Percentiles rank a stretch among this genome's conserved stretches.
These are phyloP conservation scores for Gynochthodes officinalis DNA, from an alignment of 257 asterid genomes.

Conservation along the genomic window DNA sequence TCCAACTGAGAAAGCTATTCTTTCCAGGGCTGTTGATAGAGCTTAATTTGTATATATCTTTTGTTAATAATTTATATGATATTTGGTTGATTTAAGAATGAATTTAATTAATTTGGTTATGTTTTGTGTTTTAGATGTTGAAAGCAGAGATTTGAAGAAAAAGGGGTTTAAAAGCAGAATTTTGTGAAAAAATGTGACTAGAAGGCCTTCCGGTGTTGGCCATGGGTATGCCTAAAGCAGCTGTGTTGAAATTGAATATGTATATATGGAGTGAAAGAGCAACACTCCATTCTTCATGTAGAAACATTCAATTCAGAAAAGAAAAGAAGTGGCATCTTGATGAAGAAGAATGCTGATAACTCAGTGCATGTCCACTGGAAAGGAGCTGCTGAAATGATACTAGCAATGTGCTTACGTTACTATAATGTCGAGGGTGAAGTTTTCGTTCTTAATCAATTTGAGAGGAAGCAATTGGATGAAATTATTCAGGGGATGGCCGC, in stretches of 20 bases:
- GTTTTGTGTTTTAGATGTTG: no score
- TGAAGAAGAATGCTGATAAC: slow-evolving; percentile 33
- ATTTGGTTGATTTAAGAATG: no score
- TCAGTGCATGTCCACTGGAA: slow-evolving; percentile 59
- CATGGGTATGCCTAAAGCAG: no score
- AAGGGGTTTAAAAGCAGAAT: no score
- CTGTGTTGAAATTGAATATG: slow-evolving; percentile 43
- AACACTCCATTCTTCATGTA: slow-evolving; percentile 35
- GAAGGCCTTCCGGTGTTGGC: no score
- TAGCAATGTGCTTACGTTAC: slow-evolving; percentile 50
- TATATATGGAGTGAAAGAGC: slow-evolving; percentile 50
- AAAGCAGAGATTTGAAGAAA: no score
- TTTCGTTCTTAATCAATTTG: slow-evolving; percentile 20
- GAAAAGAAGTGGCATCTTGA: slow-evolving; percentile 63
- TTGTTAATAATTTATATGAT: no score
- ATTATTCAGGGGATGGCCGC: slow-evolving; percentile 71
- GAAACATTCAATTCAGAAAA: slow-evolving; percentile 78
- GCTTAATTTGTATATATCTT: no score
- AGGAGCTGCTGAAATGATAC: slow-evolving; percentile 80
- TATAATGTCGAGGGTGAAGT: slow-evolving; percentile 42
- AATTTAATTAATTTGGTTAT: no score
- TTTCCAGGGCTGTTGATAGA: no score
- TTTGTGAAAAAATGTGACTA: no score
- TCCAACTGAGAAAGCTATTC: slow-evolving; percentile 82
- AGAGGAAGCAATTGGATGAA: slow-evolving; percentile 26